Evolutionary conservation across 306 rosid species (phyloP).

Genomic region (Abrus pulchellus): DNA sequence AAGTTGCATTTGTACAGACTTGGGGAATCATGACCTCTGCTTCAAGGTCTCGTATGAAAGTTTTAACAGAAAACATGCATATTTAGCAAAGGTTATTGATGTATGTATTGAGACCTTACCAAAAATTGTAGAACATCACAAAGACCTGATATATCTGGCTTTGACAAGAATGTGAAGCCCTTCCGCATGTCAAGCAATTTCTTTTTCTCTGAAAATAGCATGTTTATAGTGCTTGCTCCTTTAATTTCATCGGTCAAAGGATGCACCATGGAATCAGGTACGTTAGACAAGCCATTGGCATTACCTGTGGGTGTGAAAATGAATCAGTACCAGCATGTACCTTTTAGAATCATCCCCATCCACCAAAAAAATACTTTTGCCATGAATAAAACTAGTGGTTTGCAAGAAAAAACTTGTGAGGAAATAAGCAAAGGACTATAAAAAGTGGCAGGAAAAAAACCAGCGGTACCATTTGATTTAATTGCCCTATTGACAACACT

Average conservation of each 20-base stretch:
- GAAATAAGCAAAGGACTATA: slow-evolving; percentile 19
- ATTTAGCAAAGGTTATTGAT: slow-evolving; percentile 16
- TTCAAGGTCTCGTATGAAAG: slow-evolving; percentile 6
- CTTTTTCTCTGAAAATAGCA: slow-evolving; percentile 50
- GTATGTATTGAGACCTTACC: slow-evolving; percentile 56
- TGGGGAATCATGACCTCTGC: not conserved
- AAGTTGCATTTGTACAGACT: not conserved
- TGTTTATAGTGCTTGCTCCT: slow-evolving; percentile 40
- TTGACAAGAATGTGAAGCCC: slow-evolving; percentile 54
- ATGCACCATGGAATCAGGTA: slow-evolving; percentile 41
- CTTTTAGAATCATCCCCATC: slow-evolving; percentile 4
- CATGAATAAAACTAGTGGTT: slow-evolving; percentile 18
- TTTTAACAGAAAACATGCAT: not conserved
- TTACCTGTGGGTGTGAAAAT: slow-evolving; percentile 35
- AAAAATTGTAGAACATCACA: slow-evolving; percentile 68
- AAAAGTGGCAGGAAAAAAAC: slow-evolving; percentile 7
- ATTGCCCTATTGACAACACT: slow-evolving; percentile 49
- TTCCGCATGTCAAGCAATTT: slow-evolving; percentile 56
- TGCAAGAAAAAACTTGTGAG: slow-evolving; percentile 2
- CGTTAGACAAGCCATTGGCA: slow-evolving; percentile 27
- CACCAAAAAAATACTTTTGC: not conserved
- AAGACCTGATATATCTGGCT: slow-evolving; percentile 63
- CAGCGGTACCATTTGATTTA: slow-evolving; percentile 49
- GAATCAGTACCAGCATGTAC: slow-evolving; percentile 27
- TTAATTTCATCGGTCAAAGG: slow-evolving; percentile 31